Percentiles rank a stretch among this genome's conserved stretches.
Evolutionary conservation across 176 grass and related monocot species (phyloP).

Genomic region (Echinochloa phyllopogon): DNA sequence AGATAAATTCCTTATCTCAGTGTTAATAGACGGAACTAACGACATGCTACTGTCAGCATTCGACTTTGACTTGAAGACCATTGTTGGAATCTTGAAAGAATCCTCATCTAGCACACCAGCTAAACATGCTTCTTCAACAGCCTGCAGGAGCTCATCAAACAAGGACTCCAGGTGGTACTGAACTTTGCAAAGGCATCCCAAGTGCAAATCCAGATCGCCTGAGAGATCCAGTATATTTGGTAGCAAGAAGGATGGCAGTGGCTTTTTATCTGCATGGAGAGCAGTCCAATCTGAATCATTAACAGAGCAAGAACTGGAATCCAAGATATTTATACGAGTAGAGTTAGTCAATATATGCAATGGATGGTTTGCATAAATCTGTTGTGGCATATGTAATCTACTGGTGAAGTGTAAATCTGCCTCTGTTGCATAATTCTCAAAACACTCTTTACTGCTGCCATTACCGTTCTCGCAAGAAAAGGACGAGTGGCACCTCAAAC

Average conservation of each 20-base stretch:
- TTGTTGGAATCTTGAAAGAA: slow-evolving; percentile 9
- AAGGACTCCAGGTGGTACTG: slow-evolving; percentile 57
- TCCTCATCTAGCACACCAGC: slow-evolving; percentile 37
- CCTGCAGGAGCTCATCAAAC: slow-evolving; percentile 40
- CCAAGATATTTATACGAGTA: slow-evolving; percentile 31
- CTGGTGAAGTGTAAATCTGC: background rate
- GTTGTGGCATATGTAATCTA: slow-evolving; percentile 22
- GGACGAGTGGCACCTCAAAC: slow-evolving; percentile 24
- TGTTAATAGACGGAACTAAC: slow-evolving; percentile 25
- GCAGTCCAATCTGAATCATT: slow-evolving; percentile 35
- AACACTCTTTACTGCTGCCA: background rate
- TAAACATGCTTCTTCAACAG: slow-evolving; percentile 24
- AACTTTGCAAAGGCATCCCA: slow-evolving; percentile 53
- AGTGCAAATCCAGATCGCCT: slow-evolving; percentile 53
- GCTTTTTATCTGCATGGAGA: slow-evolving; percentile 24
- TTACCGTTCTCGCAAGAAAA: slow-evolving; percentile 42
- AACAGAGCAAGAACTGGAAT: slow-evolving; percentile 23
- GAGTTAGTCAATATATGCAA: slow-evolving; percentile 36
- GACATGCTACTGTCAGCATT: background rate
- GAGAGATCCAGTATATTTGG: slow-evolving; percentile 54
- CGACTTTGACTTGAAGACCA: background rate
- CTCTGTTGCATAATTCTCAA: slow-evolving; percentile 7
- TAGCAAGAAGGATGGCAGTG: slow-evolving; percentile 28
- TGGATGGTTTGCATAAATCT: slow-evolving; percentile 8
- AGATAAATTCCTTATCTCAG: slow-evolving; percentile 22